These are phyloP conservation scores for Botrytis fabae DNA, from an alignment of 2,329 filamentous ascomycete species.

Conservation along the genomic window DNA sequence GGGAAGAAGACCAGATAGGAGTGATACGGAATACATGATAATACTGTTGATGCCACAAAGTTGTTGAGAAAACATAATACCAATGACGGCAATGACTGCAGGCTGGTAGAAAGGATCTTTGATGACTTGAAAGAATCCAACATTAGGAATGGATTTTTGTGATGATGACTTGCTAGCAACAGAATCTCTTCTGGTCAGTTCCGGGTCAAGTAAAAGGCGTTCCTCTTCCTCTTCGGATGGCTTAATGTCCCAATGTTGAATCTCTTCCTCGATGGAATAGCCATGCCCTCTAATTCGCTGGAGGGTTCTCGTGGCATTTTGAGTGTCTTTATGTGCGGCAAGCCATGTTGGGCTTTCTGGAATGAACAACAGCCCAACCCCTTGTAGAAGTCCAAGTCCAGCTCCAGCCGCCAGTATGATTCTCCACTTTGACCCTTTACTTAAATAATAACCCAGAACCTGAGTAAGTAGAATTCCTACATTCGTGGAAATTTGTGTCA, in stretches of 20 bases:
- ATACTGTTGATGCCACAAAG: conserved; percentile 94
- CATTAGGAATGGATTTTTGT: conserved; percentile 42
- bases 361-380: conserved; percentile 69
- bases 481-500: conserved; percentile 94
- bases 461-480: conserved; percentile 84
- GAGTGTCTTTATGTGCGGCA: conserved; percentile 61
- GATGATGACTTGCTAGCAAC: conserved; percentile 34
- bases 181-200: conserved; percentile 32
- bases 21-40: conserved; percentile 96
- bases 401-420: conserved; percentile 76
- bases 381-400: conserved; percentile 65
- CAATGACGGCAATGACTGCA: conserved; percentile 79
- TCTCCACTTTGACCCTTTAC: conserved; percentile 77
- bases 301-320: conserved; percentile 65
- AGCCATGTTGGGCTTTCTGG: conserved; percentile 89
- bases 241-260: conserved; percentile 58
- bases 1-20: conserved; percentile 78
- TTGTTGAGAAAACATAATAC: conserved; percentile 91
- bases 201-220: conserved; percentile 33
- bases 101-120: conserved; percentile 67
- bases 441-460: conserved; percentile 82
- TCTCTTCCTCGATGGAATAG: conserved; percentile 72
- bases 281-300: conserved; percentile 72
- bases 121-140: conserved; percentile 66
- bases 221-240: conserved; percentile 37